A percentile compares a stretch with the other conserved stretches of the same genome.
Evolutionary conservation across 345 rosid species (phyloP).

Genomic region (Litchi chinensis): DNA sequence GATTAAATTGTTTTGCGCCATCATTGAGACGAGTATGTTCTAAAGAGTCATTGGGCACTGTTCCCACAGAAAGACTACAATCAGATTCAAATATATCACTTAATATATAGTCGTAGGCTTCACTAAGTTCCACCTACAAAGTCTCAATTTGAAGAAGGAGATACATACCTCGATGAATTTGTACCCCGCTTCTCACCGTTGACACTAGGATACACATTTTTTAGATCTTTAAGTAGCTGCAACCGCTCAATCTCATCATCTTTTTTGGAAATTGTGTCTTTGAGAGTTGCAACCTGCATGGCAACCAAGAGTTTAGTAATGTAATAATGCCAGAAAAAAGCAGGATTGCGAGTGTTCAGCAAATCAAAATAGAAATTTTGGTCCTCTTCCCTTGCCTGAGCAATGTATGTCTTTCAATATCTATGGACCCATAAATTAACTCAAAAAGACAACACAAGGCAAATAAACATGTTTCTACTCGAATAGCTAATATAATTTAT

Average conservation of each 20-base stretch:
- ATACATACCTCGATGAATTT: slow-evolving; percentile 24
- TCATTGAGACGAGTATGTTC: slow-evolving; percentile 27
- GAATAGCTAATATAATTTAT: neutral
- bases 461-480: too few relatives aligned
- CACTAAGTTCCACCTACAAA: slow-evolving; percentile 12
- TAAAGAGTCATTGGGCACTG: slow-evolving; percentile 43
- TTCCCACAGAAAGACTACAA: slow-evolving; percentile 44
- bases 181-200: slow-evolving; percentile 30
- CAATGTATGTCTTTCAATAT: neutral
- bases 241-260: slow-evolving; percentile 89
- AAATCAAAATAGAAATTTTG: neutral
- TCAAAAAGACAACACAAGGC: neutral
- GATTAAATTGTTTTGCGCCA: slow-evolving; percentile 30
- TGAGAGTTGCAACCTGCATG: slow-evolving; percentile 73
- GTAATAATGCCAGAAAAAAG: neutral
- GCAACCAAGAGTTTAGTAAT: slow-evolving; percentile 3
- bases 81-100: slow-evolving; percentile 54
- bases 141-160: slow-evolving; percentile 25
- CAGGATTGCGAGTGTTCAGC: neutral
- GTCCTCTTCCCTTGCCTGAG: neutral
- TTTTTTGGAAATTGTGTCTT: slow-evolving; percentile 72
- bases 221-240: slow-evolving; percentile 58
- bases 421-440: neutral
- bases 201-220: slow-evolving; percentile 30
- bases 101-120: slow-evolving; percentile 35